Evolutionary conservation across 164 flowering plant species (phyloP).

Genomic region (Annona squamosa): DNA sequence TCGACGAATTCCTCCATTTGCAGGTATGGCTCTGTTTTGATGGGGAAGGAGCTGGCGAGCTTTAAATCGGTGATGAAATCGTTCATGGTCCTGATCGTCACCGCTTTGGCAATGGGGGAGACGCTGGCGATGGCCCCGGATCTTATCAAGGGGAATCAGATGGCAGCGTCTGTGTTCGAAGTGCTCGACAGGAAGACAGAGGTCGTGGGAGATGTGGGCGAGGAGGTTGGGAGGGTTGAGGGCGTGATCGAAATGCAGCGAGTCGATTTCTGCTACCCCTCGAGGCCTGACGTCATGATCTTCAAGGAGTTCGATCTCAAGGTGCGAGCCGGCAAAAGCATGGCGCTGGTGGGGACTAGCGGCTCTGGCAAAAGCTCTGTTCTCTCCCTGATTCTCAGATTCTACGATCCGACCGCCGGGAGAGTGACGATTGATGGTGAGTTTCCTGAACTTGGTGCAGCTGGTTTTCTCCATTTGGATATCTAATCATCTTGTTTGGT

Average conservation of each 20-base stretch:
- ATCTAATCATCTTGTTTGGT: not conserved
- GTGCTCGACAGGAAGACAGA: constrained; percentile 65
- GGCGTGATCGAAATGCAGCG: constrained; percentile 70
- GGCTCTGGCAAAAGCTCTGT: constrained; percentile 98
- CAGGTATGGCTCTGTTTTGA: constrained; percentile 91
- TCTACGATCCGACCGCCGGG: constrained; percentile 81
- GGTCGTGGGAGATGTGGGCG: constrained; percentile 59
- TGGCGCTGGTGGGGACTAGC: constrained; percentile 97
- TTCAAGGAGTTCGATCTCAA: constrained; percentile 68
- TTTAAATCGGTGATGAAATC: constrained; percentile 90
- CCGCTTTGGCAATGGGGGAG: constrained; percentile 97
- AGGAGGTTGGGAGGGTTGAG: constrained; percentile 57
- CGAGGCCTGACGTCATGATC: constrained; percentile 71
- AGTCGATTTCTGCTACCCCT: constrained; percentile 77
- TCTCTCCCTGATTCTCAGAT: constrained; percentile 75
- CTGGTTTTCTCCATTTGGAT: not conserved
- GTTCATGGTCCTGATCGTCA: constrained; percentile 89
- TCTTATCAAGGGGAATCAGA: constrained; percentile 79
- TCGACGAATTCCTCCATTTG: not conserved
- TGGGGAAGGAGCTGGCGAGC: constrained; percentile 77
- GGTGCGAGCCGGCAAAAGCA: constrained; percentile 68
- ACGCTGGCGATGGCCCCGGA: constrained; percentile 89
- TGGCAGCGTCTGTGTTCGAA: constrained; percentile 88
- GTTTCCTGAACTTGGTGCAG: constrained; percentile 7
- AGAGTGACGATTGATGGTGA: constrained; percentile 82